Evolutionary conservation across 208 protist species (phyloP), one percentile per base, ranked within the genome.

Genomic region (Wallacemonas collosoma): DNA sequence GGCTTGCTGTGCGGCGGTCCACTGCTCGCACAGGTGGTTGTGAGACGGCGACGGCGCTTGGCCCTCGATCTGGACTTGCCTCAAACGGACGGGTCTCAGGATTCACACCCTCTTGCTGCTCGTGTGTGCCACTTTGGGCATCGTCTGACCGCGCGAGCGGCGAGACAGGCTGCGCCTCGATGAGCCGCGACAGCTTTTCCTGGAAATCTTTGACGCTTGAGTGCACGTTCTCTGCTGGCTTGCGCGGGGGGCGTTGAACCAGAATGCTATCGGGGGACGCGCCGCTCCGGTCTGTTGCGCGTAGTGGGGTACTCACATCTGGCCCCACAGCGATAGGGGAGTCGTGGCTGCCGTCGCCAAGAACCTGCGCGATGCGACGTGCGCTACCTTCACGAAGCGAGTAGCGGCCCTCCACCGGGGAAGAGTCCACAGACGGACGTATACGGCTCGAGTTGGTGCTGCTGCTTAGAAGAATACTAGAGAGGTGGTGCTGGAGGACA

Each of bases 131-230:
- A 26, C 26, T 26, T 26, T 26, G 26, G 26, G 26, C 26, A 26
- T 0, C 57, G 38, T 7, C 36, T 14, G 60, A 65, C 2, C 38
- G 41, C 6, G 60, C 38, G n/a, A 9, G 50, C 41, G 60, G 60
- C 8, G 60, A 65, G 3, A 65, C 9, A 11, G 60, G 60, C 60
- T 65, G 60, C 41, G 2, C 9, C 43, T 65, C 60, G 60, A 65
- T 65, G 41, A 65, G 36, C 39, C 36, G 14, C 3, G 60, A 53
- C 60, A 65, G 17, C 15, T 65, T 65, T 3, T 65, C 60, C 60
- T 65, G 60, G 36, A 65, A 65, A n/a, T 51, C 50, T n/a, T 65
- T 9, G 11, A 65, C 60, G 60, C 41, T 17, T 5, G 53, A 41
- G 8, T 51, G 2, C 43, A 26, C 36, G n/a, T 0, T 7, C 4